phyloP scores from a whole-genome alignment of 1,284 basidiomycete genomes.

The Pseudozyma hubeiensis region DNA sequence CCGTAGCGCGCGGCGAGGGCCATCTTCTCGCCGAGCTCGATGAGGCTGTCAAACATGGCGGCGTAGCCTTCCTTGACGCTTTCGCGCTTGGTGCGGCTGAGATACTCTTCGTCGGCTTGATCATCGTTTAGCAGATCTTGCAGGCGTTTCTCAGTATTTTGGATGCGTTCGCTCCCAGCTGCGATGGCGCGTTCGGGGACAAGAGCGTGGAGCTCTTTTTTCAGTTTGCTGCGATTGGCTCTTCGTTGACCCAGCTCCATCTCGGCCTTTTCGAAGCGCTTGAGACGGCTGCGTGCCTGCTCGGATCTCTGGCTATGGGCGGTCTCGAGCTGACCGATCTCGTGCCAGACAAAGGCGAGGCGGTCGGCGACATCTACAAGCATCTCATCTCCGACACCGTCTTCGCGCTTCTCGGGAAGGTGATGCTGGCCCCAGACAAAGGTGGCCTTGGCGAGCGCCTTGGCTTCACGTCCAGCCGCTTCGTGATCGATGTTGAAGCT shows the following conservation, averaged over 20 bases:
- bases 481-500: slow-evolving; percentile 59
- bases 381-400: slow-evolving; percentile 55
- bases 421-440: slow-evolving; percentile 60
- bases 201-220: slow-evolving; percentile 54
- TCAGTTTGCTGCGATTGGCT: slow-evolving; percentile 50
- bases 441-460: slow-evolving; percentile 53
- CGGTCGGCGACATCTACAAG: slow-evolving; percentile 58
- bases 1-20: slow-evolving; percentile 59
- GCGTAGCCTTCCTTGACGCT: slow-evolving; percentile 49
- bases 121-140: slow-evolving; percentile 52
- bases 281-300: slow-evolving; percentile 52
- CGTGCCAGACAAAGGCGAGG: slow-evolving; percentile 57
- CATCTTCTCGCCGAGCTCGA: slow-evolving; percentile 63
- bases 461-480: slow-evolving; percentile 53
- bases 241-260: slow-evolving; percentile 51
- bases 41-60: slow-evolving; percentile 60
- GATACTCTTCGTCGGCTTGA: slow-evolving; percentile 54
- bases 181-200: slow-evolving; percentile 54
- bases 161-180: slow-evolving; percentile 19
- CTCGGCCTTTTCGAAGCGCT: slow-evolving; percentile 53
- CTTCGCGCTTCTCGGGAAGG: slow-evolving; percentile 50
- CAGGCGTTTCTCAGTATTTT: slow-evolving; percentile 47
- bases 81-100: slow-evolving; percentile 52
- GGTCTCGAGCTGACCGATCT: slow-evolving; percentile 57
- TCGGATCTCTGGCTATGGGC: slow-evolving; percentile 55